Conservation (phyloP, 2,329 filamentous ascomycete species). For the Arthrobotrys conoides region DNA sequence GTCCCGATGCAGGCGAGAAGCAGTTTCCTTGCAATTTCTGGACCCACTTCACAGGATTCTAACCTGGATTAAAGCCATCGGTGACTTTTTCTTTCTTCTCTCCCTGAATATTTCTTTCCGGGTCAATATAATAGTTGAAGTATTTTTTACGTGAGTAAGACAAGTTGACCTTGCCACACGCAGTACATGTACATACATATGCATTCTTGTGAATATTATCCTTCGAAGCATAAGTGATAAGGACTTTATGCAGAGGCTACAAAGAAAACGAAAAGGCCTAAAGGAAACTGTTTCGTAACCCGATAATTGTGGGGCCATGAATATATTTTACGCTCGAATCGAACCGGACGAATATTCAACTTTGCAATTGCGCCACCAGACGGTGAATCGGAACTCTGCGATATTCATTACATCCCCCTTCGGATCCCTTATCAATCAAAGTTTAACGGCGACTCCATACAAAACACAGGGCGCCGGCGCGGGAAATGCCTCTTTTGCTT, state of each 20-base stretch:
- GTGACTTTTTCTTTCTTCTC: slow-evolving; percentile 16
- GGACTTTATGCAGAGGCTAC: slow-evolving; percentile 3
- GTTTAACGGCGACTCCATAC: not conserved
- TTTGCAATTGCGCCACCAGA: too few relatives aligned
- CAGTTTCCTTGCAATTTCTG: slow-evolving; percentile 27
- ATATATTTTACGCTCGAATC: slow-evolving; percentile 1
- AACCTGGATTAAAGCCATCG: slow-evolving; percentile 12
- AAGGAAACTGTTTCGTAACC: slow-evolving; percentile 13
- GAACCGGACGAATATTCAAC: slow-evolving; percentile 4
- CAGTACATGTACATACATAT: not conserved
- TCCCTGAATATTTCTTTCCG: not conserved
- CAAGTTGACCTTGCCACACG: slow-evolving; percentile 16
- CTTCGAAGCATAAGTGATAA: not conserved
- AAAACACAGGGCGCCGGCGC: not conserved
- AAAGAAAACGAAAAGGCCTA: too few relatives aligned
- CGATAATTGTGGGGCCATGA: slow-evolving; percentile 21
- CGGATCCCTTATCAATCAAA: slow-evolving; percentile 1
- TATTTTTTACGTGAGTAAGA: slow-evolving; percentile 12
- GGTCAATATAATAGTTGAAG: not conserved
- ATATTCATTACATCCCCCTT: slow-evolving; percentile 4
- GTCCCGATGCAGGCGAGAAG: slow-evolving; percentile 26
- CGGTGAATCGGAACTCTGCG: too few relatives aligned
- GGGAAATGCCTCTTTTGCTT: slow-evolving; percentile 5
- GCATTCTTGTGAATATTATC: slow-evolving; percentile 3
- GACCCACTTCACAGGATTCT: slow-evolving; percentile 20